phyloP scores from a whole-genome alignment of 495 filamentous ascomycete genomes.

The Mycothermus thermophilus region DNA sequence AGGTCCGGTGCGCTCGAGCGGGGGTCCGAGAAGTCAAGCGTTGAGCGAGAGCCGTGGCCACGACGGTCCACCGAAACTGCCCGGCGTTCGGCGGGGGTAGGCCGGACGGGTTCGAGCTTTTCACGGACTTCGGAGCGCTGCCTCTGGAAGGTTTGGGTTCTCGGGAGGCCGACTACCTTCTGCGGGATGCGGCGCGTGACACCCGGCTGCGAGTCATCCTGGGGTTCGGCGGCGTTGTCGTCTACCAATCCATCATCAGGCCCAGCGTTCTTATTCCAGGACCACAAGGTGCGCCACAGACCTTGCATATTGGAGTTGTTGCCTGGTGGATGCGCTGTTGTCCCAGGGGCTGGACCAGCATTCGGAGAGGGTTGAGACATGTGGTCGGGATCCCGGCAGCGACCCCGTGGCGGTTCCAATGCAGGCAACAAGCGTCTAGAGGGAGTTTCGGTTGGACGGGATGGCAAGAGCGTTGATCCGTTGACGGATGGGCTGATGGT shows the following conservation, averaged over 20 bases:
- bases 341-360: slow-evolving; percentile 3
- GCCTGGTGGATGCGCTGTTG: slow-evolving; percentile 5
- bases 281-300: slow-evolving; percentile 15
- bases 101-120: slow-evolving; percentile 48
- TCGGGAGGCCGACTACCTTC: slow-evolving; percentile 65
- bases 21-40: slow-evolving; percentile 18
- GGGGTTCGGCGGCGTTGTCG: slow-evolving; percentile 6
- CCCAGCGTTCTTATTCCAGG: slow-evolving; percentile 12
- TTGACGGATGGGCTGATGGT: no score
- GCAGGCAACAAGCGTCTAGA: no score
- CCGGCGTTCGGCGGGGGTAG: slow-evolving; percentile 50
- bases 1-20: slow-evolving; percentile 34
- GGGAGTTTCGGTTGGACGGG: no score
- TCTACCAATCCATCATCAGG: no score
- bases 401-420: no score
- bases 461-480: no score
- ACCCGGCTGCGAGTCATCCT: slow-evolving; percentile 11
- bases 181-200: slow-evolving; percentile 41
- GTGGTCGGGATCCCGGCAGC: slow-evolving; percentile 4
- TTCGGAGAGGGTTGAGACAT: slow-evolving; percentile 20
- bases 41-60: slow-evolving; percentile 21
- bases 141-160: slow-evolving; percentile 61
- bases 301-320: slow-evolving; percentile 8
- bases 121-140: slow-evolving; percentile 69
- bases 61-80: slow-evolving; percentile 61